Base-by-base conservation (phyloP, 768 basidiomycete genomes). In the Pleurotus eryngii region DNA sequence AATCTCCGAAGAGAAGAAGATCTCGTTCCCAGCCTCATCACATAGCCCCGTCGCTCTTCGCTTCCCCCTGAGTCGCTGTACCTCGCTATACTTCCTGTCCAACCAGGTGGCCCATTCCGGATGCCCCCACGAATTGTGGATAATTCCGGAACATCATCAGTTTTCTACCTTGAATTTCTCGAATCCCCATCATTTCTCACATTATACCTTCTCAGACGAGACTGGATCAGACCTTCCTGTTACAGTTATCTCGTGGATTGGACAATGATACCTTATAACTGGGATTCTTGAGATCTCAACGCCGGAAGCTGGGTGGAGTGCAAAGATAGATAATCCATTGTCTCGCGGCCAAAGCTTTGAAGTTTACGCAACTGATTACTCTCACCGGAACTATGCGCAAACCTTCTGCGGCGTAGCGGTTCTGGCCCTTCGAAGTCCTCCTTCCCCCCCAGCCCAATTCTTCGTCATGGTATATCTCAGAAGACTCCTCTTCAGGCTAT, bases 161-260 rank as follows among this genome's bases (percentile, higher is more conserved):
- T 17, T 26, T 50, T 50, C 49, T 50, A 30, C 37, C 49, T 24
- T 27, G 27, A 30, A 30, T 50, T 50, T 50, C 49, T 50, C 49
- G 49, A 50, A 50, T 15, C 49, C 27, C 26, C 26, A 50, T 45
- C 20, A 27, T 26, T 50, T 50, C 49, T 50, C 49, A 50, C 49
- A 50, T 50, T n/a, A 17, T 15, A 12, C 30, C 49, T 50, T 50
- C 42, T 45, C 42, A n/a, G 42, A 45, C 24, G 22, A 67, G 82
- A 11, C 65, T 81, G 43, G 62, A 79, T 17, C 65, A 82, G 12
- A 39, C 62, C 4, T 79, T 20, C 51, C 51, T 18, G 6, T 39
- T 53, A 38, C 9, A 42, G 51, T 40, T 39, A 12, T 39, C 27
- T 39, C 18, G 22, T 9, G 18, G 37, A 24, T 39, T 37, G 35